Percentiles rank a stretch among this genome's conserved stretches.
These are phyloP conservation scores for Lactarius deliciosus DNA, from an alignment of 768 basidiomycete species.

Conservation along the genomic window DNA sequence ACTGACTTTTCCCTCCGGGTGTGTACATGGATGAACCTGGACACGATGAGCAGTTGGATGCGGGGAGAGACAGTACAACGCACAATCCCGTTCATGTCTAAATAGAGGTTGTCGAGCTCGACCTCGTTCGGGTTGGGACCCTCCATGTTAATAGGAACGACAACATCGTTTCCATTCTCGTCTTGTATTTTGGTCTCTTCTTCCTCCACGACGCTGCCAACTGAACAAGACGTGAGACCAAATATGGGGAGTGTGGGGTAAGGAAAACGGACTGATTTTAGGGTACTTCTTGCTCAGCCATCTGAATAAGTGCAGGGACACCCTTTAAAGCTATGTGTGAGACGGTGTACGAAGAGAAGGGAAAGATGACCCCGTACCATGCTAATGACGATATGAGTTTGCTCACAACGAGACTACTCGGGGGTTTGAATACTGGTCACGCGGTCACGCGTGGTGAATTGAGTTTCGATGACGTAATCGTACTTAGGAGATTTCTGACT, in stretches of 20 bases:
- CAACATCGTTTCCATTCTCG: conserved; percentile 63
- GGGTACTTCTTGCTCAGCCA: conserved; percentile 99
- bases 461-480: background rate
- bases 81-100: conserved; percentile 99
- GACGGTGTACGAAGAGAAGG: background rate
- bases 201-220: conserved; percentile 80
- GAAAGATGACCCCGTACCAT: conserved; percentile 12
- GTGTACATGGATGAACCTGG: conserved; percentile 97
- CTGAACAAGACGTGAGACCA: conserved; percentile 39
- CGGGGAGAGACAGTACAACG: conserved; percentile 35
- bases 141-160: conserved; percentile 76
- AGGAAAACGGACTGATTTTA: conserved; percentile 72
- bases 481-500: background rate
- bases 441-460: background rate
- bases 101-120: conserved; percentile 95
- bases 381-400: background rate
- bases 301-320: conserved; percentile 95
- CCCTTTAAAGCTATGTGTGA: conserved; percentile 51
- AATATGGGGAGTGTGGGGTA: conserved; percentile 2
- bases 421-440: background rate
- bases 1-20: conserved; percentile 91
- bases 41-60: conserved; percentile 12
- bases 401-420: background rate
- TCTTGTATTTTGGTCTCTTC: conserved; percentile 69
- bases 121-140: conserved; percentile 89